Percentiles rank a stretch among this genome's conserved stretches.
These are phyloP conservation scores for Peniophora sp. DNA, from an alignment of 1,284 basidiomycete genomes.

Conservation along the genomic window DNA sequence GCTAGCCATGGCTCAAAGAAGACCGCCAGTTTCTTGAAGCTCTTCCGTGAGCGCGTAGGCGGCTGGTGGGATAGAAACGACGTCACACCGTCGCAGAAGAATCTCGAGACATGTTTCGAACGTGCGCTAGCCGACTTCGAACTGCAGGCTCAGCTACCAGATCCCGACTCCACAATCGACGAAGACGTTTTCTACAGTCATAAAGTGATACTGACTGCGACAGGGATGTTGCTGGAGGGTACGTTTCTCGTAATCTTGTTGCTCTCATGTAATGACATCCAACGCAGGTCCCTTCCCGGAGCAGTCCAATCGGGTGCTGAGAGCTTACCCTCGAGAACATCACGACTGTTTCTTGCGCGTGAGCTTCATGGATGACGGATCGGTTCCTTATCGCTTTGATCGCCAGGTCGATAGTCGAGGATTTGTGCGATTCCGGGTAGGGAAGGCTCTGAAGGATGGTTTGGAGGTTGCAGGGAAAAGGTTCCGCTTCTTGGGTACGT, in stretches of 20 bases:
- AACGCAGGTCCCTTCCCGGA: constrained; percentile 49
- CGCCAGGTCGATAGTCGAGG: constrained; percentile 38
- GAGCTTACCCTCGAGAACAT: constrained; percentile 34
- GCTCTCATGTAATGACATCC: no score
- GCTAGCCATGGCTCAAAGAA: constrained; percentile 24
- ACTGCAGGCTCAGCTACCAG: constrained; percentile 5
- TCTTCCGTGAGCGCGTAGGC: constrained; percentile 29
- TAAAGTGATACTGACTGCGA: constrained; percentile 44
- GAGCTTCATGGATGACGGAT: constrained; percentile 51
- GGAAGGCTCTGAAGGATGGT: constrained; percentile 33
- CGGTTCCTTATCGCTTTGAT: constrained; percentile 40
- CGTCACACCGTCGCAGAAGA: constrained; percentile 12
- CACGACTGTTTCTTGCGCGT: constrained; percentile 58
- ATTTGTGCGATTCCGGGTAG: constrained; percentile 39
- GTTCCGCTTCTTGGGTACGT: constrained; percentile 37
- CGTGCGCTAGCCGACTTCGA: constrained; percentile 21
- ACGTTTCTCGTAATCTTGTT: no score
- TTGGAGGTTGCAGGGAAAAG: constrained; percentile 39
- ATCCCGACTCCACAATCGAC: not conserved
- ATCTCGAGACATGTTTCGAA: constrained; percentile 21
- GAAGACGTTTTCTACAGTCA: constrained; percentile 37
- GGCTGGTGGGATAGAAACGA: constrained; percentile 15
- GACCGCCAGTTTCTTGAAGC: constrained; percentile 31
- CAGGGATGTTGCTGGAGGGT: constrained; percentile 12
- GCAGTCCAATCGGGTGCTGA: constrained; percentile 58